Percentiles rank a stretch among this genome's conserved stretches.
Evolutionary conservation across 768 basidiomycete genomes (phyloP).

Genomic region (Boletus tomentosulus): DNA sequence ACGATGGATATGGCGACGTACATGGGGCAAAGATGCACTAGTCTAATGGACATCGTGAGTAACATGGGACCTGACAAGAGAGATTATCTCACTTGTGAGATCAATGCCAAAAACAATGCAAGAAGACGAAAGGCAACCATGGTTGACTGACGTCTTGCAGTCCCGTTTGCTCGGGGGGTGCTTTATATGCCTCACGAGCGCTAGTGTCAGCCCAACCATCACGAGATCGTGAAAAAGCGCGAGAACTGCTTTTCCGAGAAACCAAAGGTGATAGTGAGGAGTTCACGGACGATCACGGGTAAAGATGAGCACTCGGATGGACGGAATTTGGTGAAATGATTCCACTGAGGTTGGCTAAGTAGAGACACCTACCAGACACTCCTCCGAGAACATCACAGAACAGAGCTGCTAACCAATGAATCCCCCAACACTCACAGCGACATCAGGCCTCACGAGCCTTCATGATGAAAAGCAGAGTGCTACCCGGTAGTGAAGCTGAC

Average conservation of each 20-base stretch:
- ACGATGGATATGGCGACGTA: slow-evolving; percentile 5
- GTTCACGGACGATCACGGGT: neutral
- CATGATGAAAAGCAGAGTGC: neutral
- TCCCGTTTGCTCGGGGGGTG: neutral
- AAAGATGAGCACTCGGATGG: neutral
- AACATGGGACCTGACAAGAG: neutral
- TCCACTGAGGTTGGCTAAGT: neutral
- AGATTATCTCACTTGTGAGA: slow-evolving; percentile 6
- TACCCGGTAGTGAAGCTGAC: neutral
- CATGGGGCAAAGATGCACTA: slow-evolving; percentile 1
- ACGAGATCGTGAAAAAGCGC: neutral
- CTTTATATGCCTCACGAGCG: slow-evolving; percentile 16
- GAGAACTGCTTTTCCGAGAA: neutral
- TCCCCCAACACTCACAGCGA: neutral
- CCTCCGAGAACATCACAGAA: neutral
- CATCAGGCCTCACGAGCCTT: neutral
- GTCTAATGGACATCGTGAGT: slow-evolving; percentile 11
- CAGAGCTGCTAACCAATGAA: neutral
- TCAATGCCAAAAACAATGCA: neutral
- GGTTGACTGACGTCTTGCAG: neutral
- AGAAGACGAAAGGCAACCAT: slow-evolving; percentile 12
- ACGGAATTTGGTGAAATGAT: neutral
- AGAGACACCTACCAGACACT: neutral
- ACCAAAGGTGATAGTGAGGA: neutral
- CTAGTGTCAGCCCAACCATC: neutral